Evolutionary conservation across 805 yeast species (phyloP), one percentile per base, ranked within the genome.

Genomic region (Kluyveromyces wickerhamii): DNA sequence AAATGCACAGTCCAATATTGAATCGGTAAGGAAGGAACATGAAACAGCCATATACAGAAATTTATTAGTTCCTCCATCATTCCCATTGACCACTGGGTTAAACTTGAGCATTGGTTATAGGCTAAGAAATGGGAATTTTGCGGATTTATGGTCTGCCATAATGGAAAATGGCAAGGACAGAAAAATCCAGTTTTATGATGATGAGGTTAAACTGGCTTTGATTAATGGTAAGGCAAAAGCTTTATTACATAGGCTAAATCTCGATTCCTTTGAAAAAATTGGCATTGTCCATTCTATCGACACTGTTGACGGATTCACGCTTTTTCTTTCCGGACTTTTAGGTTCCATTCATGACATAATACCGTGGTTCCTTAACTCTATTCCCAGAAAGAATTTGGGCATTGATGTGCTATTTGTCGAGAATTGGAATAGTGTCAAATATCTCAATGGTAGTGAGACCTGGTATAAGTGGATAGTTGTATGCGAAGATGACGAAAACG

Each of bases 31-130:
- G n/a, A 64, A 69, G 27, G 63, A 66, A 4, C 66, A 71, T 32
- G 94, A 87, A 53, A 72, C 88, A 11, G 88, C 95, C 0, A 64
- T 82, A 8, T 78, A 82, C 55, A 69, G 92, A 42, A 79, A 86
- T 33, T 74, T 75, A 29, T 76, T 80, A 44, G 74, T 82, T 21
- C 92, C 88, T 15, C 77, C 74, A 51, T 83, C 85, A 4, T 53
- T 72, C 39, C 79, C 83, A 1, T 63, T 87, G 37, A 66, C 79
- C 15, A 70, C 82, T 2, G 94, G 94, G 0, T 59, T 83, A 36
- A 73, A 74, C 29, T 69, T 87, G 16, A 67, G 84, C 27, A 65
- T 71, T 17, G 77, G 73, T 22, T 81, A 79, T 52, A 72, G 71
- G 42, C 51, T 80, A 15, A 65, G 95, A 45, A 79, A 82, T 52